Evolutionary conservation across 495 filamentous ascomycete genomes (phyloP).

Genomic region (Penicillium tannophilum): DNA sequence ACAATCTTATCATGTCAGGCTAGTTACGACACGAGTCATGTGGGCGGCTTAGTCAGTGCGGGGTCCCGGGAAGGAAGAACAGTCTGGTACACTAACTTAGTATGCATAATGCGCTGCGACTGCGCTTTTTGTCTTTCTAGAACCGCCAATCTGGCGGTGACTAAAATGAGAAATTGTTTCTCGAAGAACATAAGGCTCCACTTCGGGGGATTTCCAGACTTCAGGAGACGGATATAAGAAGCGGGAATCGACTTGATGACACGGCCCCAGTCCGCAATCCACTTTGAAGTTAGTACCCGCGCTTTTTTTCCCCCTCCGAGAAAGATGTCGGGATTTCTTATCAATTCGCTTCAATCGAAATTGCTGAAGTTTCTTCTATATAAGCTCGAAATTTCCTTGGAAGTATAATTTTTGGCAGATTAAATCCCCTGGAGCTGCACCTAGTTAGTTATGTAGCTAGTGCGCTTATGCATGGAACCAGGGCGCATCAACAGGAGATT

Average conservation of each 20-base stretch:
- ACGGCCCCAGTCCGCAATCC: slow-evolving; percentile 9
- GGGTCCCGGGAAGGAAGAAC: slow-evolving; percentile 3
- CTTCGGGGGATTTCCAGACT: slow-evolving; percentile 16
- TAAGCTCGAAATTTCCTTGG: neutral
- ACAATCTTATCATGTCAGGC: neutral
- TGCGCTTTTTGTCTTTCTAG: slow-evolving; percentile 3
- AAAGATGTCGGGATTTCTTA: neutral
- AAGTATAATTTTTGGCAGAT: neutral
- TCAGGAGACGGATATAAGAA: slow-evolving; percentile 9
- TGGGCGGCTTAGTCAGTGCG: slow-evolving; percentile 7
- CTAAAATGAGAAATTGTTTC: neutral
- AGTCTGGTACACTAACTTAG: neutral
- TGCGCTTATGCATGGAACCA: slow-evolving; percentile 4
- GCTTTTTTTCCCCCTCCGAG: neutral
- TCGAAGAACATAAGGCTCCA: slow-evolving; percentile 12
- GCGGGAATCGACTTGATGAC: slow-evolving; percentile 11
- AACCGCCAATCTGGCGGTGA: slow-evolving; percentile 4
- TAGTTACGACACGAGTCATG: slow-evolving; percentile 14
- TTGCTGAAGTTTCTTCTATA: neutral
- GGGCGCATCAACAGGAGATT: neutral
- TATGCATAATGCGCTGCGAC: neutral
- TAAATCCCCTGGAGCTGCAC: neutral
- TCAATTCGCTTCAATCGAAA: neutral
- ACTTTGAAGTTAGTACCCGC: slow-evolving; percentile 10
- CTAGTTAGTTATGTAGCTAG: slow-evolving; percentile 10